Evolutionary conservation across 208 protist genomes (phyloP).

Genomic region (Wallacemonas sp.): DNA sequence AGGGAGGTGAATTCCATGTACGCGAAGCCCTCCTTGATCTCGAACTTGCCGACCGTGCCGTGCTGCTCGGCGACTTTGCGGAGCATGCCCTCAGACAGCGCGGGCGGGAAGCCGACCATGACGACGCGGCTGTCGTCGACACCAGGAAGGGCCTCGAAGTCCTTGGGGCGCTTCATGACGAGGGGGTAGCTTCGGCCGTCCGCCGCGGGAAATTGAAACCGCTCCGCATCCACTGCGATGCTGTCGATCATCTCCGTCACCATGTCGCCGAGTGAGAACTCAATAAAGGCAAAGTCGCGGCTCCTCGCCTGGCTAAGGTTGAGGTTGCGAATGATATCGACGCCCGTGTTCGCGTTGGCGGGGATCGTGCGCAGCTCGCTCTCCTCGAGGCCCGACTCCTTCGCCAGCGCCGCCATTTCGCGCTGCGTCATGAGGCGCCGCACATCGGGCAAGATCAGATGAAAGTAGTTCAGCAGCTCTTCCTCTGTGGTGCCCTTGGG

Average conservation of each 20-base stretch:
- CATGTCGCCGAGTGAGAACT: constrained; percentile 79
- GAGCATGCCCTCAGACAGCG: constrained; percentile 55
- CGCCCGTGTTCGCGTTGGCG: constrained; percentile 50
- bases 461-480: constrained; percentile 74
- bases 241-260: constrained; percentile 77
- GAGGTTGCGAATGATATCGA: constrained; percentile 68
- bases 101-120: constrained; percentile 70
- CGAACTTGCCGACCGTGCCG: constrained; percentile 60
- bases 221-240: constrained; percentile 47
- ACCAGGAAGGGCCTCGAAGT: constrained; percentile 57
- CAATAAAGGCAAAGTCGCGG: constrained; percentile 85
- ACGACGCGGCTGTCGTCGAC: constrained; percentile 71
- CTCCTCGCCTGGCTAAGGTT: constrained; percentile 50
- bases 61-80: constrained; percentile 62
- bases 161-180: constrained; percentile 69
- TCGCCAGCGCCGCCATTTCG: constrained; percentile 56
- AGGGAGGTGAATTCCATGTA: constrained; percentile 75
- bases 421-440: constrained; percentile 73
- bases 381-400: constrained; percentile 30
- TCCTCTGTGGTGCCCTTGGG: constrained; percentile 53
- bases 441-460: constrained; percentile 66
- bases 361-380: constrained; percentile 65
- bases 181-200: constrained; percentile 61
- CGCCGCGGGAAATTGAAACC: constrained; percentile 52
- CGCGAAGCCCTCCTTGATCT: constrained; percentile 65